Base-by-base conservation (phyloP, 305 asterid genomes). In the Rubia balearica region DNA sequence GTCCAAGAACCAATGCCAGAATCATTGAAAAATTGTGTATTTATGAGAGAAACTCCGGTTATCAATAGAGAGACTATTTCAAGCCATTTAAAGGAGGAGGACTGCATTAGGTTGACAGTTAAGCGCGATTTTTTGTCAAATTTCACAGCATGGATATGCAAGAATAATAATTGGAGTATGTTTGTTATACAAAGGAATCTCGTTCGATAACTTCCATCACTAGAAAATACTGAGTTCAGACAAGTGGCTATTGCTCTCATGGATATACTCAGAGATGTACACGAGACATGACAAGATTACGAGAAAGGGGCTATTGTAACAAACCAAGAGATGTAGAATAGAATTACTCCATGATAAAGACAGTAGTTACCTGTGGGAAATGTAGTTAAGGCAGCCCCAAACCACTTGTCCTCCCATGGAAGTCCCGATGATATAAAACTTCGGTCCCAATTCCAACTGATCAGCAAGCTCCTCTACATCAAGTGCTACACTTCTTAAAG, bases 351-450 rank as follows among this genome's bases (percentile, higher is more conserved):
- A 36, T 22, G 17, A 65, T 21, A 24, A 10, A 9, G 46, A 27
- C n/a, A n/a, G n/a, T n/a, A 24, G 51, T 7, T 71, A 90, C 97
- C 95, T 80, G 72, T 89, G 88, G 70, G 97, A 76, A 63, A 89
- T 90, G 83, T 89, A 87, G 76, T 87, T 81, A 71, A 91, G 94
- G 87, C 94, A 87, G 56, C 96, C 96, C 97, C 96, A 90, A 53
- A 87, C 90, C 14, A 67, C 75, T 59, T 86, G 92, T 59, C 97
- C 97, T 43, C 97, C 97, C 92, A 90, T 85, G 73, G 97, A 90
- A 73, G 14, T 69, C 38, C 97, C 97, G 42, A 89, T 72, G 24
- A 90, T 66, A 75, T 85, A 80, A 79, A 86, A 90, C 75, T 84
- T 89, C 21, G 85, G 75, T 61, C 96, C 97, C 53, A 90, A 90